Base-by-base conservation (phyloP, 495 filamentous ascomycete species). In the Aspergillus hancockii region DNA sequence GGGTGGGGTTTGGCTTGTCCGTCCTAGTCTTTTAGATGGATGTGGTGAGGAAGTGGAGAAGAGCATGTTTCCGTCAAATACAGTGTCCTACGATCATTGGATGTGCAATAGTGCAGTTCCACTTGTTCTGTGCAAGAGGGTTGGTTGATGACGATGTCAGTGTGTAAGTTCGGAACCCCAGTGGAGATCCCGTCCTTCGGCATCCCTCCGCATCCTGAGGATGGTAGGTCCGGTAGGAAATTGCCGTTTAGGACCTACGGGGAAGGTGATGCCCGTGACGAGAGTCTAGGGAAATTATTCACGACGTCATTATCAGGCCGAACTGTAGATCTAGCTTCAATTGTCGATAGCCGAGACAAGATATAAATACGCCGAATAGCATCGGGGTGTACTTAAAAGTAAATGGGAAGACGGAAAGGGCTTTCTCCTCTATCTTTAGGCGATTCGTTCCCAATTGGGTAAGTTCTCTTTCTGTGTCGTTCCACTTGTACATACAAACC, bases 301-400 rank as follows among this genome's bases (percentile, higher is more conserved):
- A 28, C 41, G 41, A 45, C n/a, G 41, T 45, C 41, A 45, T 45
- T 9, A 5, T 45, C 16, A 21, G 5, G 2, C 41, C 14, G 41
- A 19, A 18, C n/a, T 10, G 36, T n/a, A 40, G 3, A 12, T 40
- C 12, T 45, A 18, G 41, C n/a, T 18, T 21, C 41, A 21, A 7
- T 8, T 2, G 41, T 36, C 9, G 41, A 45, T 45, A 45, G 41
- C 41, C 41, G 41, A 45, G 9, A 3, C 2, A 1, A 9, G 41
- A 45, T 45, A 45, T 45, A 45, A 45, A 45, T 45, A 45, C n/a
- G 14, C 41, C n/a, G 41, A 36, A 45, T 45, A 45, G 19, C 34
- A 12, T 45, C 41, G 41, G 41, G n/a, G 19, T 45, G 7, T 2
- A 40, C 3, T 40, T 28, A 36, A 36, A 36, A 36, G 13, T 5